These are phyloP conservation scores for Boletellus sp. DNA, from an alignment of 768 basidiomycete species.

Conservation along the genomic window DNA sequence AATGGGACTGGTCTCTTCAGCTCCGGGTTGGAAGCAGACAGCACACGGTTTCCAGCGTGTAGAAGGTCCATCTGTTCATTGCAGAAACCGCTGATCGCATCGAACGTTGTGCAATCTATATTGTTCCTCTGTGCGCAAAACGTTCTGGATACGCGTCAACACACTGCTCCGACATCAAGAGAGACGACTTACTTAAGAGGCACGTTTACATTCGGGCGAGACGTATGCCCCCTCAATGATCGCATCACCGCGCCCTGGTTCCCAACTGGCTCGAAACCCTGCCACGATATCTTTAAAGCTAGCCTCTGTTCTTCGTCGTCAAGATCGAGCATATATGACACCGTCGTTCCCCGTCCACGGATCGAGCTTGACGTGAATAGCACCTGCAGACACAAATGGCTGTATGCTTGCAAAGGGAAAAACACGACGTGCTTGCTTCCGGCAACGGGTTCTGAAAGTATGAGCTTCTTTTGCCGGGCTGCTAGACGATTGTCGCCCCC, in stretches of 20 bases:
- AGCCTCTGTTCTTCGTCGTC: too few species aligned
- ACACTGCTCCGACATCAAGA: background rate
- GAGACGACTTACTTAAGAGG: background rate
- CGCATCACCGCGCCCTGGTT: background rate
- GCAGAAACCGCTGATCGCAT: constrained; percentile 3
- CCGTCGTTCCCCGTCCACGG: background rate
- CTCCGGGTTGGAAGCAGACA: constrained; percentile 1
- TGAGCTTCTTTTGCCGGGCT: background rate
- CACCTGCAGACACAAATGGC: background rate
- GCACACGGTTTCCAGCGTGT: background rate
- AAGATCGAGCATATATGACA: background rate
- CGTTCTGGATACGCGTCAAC: background rate
- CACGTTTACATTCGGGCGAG: background rate
- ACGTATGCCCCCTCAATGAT: background rate
- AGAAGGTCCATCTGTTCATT: background rate
- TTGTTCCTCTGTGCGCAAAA: too few species aligned
- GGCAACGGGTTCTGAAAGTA: too few species aligned
- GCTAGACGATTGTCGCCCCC: background rate
- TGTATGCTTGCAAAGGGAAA: background rate
- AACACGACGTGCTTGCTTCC: background rate
- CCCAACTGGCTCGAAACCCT: background rate
- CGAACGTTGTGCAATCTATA: too few species aligned
- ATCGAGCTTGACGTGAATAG: background rate
- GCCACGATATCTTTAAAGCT: background rate
- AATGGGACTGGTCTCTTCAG: constrained; percentile 10